Percentiles rank a stretch among this genome's conserved stretches.
Conservation (phyloP, 306 rosid species). For the Mucuna pruriens region DNA sequence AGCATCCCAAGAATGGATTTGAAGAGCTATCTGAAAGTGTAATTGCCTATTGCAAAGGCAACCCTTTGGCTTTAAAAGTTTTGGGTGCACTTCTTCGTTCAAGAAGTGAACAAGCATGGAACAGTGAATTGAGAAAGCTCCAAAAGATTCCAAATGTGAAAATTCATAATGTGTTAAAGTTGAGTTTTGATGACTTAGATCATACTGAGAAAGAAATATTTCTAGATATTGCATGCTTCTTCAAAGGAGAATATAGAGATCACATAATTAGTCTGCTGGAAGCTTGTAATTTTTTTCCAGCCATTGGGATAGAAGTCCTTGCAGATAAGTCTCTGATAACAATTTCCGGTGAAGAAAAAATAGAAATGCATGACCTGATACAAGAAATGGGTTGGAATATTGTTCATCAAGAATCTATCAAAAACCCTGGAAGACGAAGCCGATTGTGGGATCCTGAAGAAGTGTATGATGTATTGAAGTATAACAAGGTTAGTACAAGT, state of each 20-base stretch:
- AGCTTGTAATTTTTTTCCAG: not conserved
- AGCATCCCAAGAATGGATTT: constrained; percentile 4
- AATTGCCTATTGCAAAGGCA: no score
- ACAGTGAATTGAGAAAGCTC: not conserved
- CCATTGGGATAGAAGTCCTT: constrained; percentile 16
- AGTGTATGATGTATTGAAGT: constrained; percentile 28
- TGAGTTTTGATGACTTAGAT: constrained; percentile 37
- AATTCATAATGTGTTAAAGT: constrained; percentile 21
- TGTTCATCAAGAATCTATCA: constrained; percentile 32
- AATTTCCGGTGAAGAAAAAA: not conserved
- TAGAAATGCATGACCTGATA: constrained; percentile 43
- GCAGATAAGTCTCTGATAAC: constrained; percentile 33
- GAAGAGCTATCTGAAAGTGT: constrained; percentile 10
- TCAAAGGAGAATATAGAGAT: constrained; percentile 15
- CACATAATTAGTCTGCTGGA: not conserved
- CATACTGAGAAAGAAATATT: not conserved
- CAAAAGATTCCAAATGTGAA: not conserved
- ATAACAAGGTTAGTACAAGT: constrained; percentile 32
- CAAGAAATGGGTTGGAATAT: constrained; percentile 35
- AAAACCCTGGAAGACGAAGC: constrained; percentile 35
- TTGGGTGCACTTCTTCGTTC: no score
- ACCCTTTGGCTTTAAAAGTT: no score
- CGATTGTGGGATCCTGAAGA: constrained; percentile 34
- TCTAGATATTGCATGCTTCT: constrained; percentile 15
- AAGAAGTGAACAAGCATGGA: no score